Evolutionary conservation across 352 stramenopile genomes (phyloP), one percentile per base, ranked within the genome.

Genomic region (Pythium myriotylum): DNA sequence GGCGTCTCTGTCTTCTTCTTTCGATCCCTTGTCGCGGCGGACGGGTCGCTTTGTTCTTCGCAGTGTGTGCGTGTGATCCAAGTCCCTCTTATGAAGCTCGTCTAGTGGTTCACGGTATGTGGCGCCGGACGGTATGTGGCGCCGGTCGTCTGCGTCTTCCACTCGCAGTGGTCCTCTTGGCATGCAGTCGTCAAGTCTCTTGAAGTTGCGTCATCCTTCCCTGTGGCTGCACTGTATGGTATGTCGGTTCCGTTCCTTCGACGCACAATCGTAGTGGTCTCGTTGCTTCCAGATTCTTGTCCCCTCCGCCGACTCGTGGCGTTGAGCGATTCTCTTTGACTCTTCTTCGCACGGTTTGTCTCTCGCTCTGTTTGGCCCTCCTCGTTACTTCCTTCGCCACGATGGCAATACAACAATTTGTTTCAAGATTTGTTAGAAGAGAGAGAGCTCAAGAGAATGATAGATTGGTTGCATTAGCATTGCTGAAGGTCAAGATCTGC

Each of bases 401-500:
- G 29, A 35, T 35, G 29, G 29, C 29, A 35, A 35, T 35, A 35
- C 29, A 35, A 35, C 29, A 35, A 35, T 35, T 10, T 10, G 10
- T 35, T 10, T 10, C 29, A 35, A 35, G 29, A 35, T 10, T 10
- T 35, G 29, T 5, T 35, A 35, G 29, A 35, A 35, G 29, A 10
- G 10, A n/a, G n/a, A n/a, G n/a, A n/a, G n/a, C n/a, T n/a, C 29
- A 35, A 35, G 29, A 10, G 5, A 32, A 10, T 20, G 33, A 20
- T 53, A 39, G 35, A 35, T 10, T 35, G 29, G 29, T 35, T 35
- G 29, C 29, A n/a, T n/a, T n/a, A n/a, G n/a, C n/a, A n/a, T n/a
- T n/a, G 40, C 1, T 22, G 32, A 46, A 57, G 26, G 40, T 52
- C 53, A 27, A 60, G 53, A n/a, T 60, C 53, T 48, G 54, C 32